Evolutionary conservation across 768 basidiomycete species (phyloP).

Genomic region (Mycena rosella): DNA sequence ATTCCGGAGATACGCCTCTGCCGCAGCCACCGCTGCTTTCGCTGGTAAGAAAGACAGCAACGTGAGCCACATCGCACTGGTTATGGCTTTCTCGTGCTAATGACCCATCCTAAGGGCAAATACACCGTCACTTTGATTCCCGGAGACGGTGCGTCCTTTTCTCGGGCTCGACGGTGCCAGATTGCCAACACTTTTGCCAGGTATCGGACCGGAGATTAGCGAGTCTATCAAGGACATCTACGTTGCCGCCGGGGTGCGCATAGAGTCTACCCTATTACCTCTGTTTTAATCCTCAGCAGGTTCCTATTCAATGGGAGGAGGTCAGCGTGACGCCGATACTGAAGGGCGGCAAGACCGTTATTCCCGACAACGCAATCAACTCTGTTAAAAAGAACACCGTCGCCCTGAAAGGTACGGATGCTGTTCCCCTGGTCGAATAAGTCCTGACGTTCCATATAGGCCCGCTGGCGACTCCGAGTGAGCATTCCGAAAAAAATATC

Average conservation of each 20-base stretch:
- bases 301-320: slow-evolving; percentile 99
- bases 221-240: slow-evolving; percentile 97
- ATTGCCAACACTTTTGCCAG: slow-evolving; percentile 54
- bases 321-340: slow-evolving; percentile 95
- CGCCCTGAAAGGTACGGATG: slow-evolving; percentile 87
- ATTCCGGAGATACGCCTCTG: slow-evolving; percentile 76
- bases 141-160: slow-evolving; percentile 81
- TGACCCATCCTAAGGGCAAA: slow-evolving; percentile 77
- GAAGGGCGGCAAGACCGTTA: slow-evolving; percentile 96
- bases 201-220: slow-evolving; percentile 99
- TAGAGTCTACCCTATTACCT: neutral
- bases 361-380: slow-evolving; percentile 91
- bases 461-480: slow-evolving; percentile 97
- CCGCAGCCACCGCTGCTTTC: slow-evolving; percentile 90
- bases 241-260: slow-evolving; percentile 80
- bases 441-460: slow-evolving; percentile 57
- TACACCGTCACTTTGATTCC: slow-evolving; percentile 97
- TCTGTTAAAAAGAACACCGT: slow-evolving; percentile 98
- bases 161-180: slow-evolving; percentile 14
- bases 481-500: slow-evolving; percentile 46
- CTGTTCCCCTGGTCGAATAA: slow-evolving; percentile 5
- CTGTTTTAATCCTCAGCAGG: slow-evolving; percentile 59
- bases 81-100: slow-evolving; percentile 7
- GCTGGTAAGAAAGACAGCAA: slow-evolving; percentile 90
- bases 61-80: slow-evolving; percentile 62